Conservation (phyloP, 805 yeast species). For the Lachancea fermentati region DNA sequence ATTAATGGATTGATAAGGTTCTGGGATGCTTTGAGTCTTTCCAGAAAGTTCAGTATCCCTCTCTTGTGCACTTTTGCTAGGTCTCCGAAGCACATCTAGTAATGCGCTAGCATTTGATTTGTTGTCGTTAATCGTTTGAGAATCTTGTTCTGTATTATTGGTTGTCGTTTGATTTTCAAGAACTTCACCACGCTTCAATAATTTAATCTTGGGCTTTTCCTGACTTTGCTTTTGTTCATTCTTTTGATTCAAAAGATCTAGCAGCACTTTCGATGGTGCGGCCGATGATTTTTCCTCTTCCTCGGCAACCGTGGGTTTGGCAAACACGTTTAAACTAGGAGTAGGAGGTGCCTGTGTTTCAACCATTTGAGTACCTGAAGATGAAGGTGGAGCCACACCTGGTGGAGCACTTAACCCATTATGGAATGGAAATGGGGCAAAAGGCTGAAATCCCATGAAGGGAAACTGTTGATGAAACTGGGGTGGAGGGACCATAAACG, state of each 20-base stretch:
- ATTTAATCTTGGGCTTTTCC: constrained; percentile 9
- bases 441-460: constrained; percentile 25
- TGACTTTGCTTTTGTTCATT: not conserved
- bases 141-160: not conserved
- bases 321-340: constrained; percentile 9
- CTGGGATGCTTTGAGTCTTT: not conserved
- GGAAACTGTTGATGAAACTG: constrained; percentile 13
- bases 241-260: constrained; percentile 7
- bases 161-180: not conserved
- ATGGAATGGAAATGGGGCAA: constrained; percentile 31
- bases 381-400: constrained; percentile 9
- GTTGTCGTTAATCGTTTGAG: not conserved
- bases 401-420: constrained; percentile 16
- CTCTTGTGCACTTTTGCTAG: constrained; percentile 1
- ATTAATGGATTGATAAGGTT: not conserved
- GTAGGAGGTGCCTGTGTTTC: constrained; percentile 14
- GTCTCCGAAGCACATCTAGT: constrained; percentile 15
- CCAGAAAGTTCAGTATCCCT: not conserved
- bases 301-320: constrained; percentile 8
- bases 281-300: constrained; percentile 10
- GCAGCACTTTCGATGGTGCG: constrained; percentile 11
- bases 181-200: constrained; percentile 5
- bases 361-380: constrained; percentile 8
- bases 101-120: constrained; percentile 16
- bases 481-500: constrained; percentile 6